Percentiles rank a stretch among this genome's conserved stretches.
Conservation (phyloP, 2,329 filamentous ascomycete species). For the Cadophora malorum region DNA sequence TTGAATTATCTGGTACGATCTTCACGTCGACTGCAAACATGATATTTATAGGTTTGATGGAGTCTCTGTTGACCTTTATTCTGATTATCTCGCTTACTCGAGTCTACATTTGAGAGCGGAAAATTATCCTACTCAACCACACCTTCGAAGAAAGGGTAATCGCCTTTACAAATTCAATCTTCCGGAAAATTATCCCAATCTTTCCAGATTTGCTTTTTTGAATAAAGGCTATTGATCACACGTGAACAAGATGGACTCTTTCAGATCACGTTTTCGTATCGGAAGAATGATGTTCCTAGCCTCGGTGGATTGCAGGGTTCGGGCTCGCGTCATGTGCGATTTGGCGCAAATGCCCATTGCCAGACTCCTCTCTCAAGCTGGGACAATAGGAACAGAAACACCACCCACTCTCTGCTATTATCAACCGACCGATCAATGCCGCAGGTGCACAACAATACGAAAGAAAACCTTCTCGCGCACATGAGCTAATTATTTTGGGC, state of each 20-base stretch:
- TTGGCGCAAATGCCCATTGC: constrained; percentile 17
- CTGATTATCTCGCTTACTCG: background rate
- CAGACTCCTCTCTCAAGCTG: constrained; percentile 5
- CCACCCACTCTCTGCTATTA: constrained; percentile 6
- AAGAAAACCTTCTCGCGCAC: background rate
- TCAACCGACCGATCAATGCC: constrained; percentile 17
- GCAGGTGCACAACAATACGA: constrained; percentile 9
- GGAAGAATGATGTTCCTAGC: constrained; percentile 8
- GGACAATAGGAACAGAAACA: constrained; percentile 11
- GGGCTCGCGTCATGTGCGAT: constrained; percentile 20
- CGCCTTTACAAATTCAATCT: too few species aligned
- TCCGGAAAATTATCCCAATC: too few species aligned
- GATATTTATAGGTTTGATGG: background rate
- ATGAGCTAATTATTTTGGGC: background rate
- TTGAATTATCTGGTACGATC: too few species aligned
- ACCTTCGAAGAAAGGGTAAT: too few species aligned
- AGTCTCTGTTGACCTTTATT: background rate
- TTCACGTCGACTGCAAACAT: background rate
- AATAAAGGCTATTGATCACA: background rate
- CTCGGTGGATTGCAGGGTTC: constrained; percentile 2
- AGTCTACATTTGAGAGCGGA: background rate
- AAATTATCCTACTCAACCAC: background rate
- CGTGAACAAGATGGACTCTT: background rate
- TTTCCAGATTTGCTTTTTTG: too few species aligned
- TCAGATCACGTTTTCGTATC: constrained; percentile 2